Conservation (phyloP, 805 yeast genomes). For the Metschnikowia henanensis region DNA sequence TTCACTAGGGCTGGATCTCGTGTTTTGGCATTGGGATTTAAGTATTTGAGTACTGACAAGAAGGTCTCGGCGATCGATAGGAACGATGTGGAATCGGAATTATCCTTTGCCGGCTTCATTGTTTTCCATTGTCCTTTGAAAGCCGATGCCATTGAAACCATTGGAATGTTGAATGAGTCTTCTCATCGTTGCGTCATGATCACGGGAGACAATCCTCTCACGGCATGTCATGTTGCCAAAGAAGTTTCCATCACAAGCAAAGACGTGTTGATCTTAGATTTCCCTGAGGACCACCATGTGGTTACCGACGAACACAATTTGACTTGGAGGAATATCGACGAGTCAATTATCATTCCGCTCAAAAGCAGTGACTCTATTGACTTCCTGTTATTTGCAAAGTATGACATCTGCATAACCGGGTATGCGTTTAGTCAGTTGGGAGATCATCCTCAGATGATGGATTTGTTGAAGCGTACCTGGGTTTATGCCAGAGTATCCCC, state of each 20-base stretch:
- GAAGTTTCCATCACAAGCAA: slow-evolving; percentile 87
- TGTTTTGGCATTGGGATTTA: slow-evolving; percentile 93
- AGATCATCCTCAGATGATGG: slow-evolving; percentile 66
- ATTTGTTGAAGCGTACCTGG: slow-evolving; percentile 88
- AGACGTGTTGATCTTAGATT: slow-evolving; percentile 82
- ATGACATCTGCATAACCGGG: slow-evolving; percentile 93
- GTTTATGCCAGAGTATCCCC: slow-evolving; percentile 98
- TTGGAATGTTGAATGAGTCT: slow-evolving; percentile 90
- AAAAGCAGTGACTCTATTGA: slow-evolving; percentile 59
- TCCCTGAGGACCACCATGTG: slow-evolving; percentile 68
- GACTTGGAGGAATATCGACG: slow-evolving; percentile 85
- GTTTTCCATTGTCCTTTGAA: slow-evolving; percentile 98
- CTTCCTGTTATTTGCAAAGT: slow-evolving; percentile 53
- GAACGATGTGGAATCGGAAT: slow-evolving; percentile 70
- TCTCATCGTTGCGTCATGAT: slow-evolving; percentile 97
- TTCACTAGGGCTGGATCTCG: slow-evolving; percentile 96
- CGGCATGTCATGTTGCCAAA: slow-evolving; percentile 96
- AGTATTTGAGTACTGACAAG: slow-evolving; percentile 55
- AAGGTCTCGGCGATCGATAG: slow-evolving; percentile 60
- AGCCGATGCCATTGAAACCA: slow-evolving; percentile 86
- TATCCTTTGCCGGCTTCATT: slow-evolving; percentile 86
- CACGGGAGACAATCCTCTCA: slow-evolving; percentile 97
- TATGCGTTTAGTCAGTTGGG: slow-evolving; percentile 72
- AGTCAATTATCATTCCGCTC: slow-evolving; percentile 67
- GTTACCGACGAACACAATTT: slow-evolving; percentile 50